Evolutionary conservation across 345 rosid species (phyloP), one percentile per base, ranked within the genome.

Genomic region (Hibiscus tridactylites): DNA sequence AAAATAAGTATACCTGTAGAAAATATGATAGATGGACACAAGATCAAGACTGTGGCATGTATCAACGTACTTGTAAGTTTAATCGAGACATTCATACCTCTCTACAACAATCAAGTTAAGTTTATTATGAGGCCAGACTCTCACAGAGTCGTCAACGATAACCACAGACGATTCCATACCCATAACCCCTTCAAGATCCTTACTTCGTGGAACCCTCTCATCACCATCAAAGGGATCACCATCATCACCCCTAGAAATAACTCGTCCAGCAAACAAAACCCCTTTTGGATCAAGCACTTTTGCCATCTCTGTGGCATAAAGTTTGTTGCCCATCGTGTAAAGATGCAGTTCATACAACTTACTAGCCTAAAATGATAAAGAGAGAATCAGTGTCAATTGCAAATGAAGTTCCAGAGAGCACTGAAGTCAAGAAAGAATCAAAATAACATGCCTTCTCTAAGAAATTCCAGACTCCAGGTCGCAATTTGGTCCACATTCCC

Each of bases 401-500:
- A 61, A 61, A 29, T 61, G 10, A 61, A 6, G 19, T 61, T n/a
- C 65, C 42, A 15, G 8, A 16, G 37, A 6, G 65, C 31, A 29
- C 19, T 13, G 39, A 31, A 29, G 42, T 37, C 21, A 15, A 61
- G 71, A 12, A 64, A 61, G 24, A 37, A 68, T 61, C 26, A 3
- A 15, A n/a, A n/a, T n/a, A 4, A 21, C 75, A 74, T 61, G 87
- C 97, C 91, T 86, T 95, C 83, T 95, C 99, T 78, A 95, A 81
- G 71, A 95, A 92, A 72, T 86, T 92, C 99, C 99, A 95, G 61
- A 95, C 83, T 68, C 99, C 99, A 56, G 99, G 97, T 61, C 99
- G 88, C 87, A 95, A 66, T 80, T 95, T 95, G 26, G 99, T 95
- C 99, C 99, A 95, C 99, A 95, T 95, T 81, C 85, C 96, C 99